Evolutionary conservation across 2,329 filamentous ascomycete species (phyloP).

Genomic region (Penicillium sp.): DNA sequence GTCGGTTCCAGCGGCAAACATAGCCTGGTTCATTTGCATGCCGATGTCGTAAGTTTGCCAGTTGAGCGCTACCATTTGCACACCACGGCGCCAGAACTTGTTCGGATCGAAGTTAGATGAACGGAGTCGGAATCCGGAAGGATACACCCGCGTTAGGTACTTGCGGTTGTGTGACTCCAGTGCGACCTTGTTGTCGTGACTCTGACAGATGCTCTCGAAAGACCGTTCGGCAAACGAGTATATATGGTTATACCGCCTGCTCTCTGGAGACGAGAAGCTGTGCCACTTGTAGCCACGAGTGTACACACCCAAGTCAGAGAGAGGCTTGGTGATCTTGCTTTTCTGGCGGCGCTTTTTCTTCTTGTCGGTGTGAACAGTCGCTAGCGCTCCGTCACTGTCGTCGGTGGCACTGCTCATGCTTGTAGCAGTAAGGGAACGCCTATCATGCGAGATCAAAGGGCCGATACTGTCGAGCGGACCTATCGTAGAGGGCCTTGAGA

Average conservation of each 20-base stretch:
- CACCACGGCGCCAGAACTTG: slow-evolving; percentile 88
- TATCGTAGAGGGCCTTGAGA: slow-evolving; percentile 54
- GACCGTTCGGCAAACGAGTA: slow-evolving; percentile 91
- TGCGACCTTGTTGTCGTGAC: slow-evolving; percentile 70
- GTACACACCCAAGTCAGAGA: slow-evolving; percentile 83
- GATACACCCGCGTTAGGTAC: slow-evolving; percentile 92
- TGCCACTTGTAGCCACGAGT: slow-evolving; percentile 77
- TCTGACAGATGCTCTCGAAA: slow-evolving; percentile 76
- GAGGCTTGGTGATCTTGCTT: slow-evolving; percentile 80
- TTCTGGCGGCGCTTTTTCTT: slow-evolving; percentile 54
- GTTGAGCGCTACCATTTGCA: slow-evolving; percentile 96
- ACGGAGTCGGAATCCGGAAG: slow-evolving; percentile 72
- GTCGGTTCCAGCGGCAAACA: slow-evolving; percentile 89
- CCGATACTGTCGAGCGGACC: slow-evolving; percentile 46
- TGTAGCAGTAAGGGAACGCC: slow-evolving; percentile 52
- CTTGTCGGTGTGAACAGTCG: slow-evolving; percentile 55
- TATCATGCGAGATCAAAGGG: slow-evolving; percentile 50
- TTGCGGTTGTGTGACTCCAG: slow-evolving; percentile 88
- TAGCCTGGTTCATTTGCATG: slow-evolving; percentile 94
- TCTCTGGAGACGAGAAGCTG: slow-evolving; percentile 73
- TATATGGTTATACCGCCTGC: slow-evolving; percentile 88
- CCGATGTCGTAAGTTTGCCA: slow-evolving; percentile 97
- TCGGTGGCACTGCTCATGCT: slow-evolving; percentile 63
- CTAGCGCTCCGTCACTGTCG: slow-evolving; percentile 65
- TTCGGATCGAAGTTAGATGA: slow-evolving; percentile 95